Conservation (phyloP, 768 basidiomycete genomes). For the Agaricus subrufescens region DNA sequence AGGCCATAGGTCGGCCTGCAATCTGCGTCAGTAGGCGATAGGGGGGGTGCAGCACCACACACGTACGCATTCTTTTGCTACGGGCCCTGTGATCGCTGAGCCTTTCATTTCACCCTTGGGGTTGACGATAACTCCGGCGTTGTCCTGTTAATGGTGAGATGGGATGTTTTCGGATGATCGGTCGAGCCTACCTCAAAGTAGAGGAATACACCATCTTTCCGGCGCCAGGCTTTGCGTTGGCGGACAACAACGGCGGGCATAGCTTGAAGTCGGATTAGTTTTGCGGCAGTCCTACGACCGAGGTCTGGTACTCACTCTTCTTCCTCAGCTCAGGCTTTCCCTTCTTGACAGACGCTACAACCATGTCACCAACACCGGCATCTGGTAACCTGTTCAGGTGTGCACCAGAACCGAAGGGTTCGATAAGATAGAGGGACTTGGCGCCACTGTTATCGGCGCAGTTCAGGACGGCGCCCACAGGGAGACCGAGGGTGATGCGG, state of each 20-base stretch:
- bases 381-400: conserved; percentile 97
- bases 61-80: conserved; percentile 99
- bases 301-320: conserved; percentile 73
- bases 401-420: conserved; percentile 93
- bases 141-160: conserved; percentile 49
- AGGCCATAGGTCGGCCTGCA: conserved; percentile 94
- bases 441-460: conserved; percentile 99
- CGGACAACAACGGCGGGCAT: conserved; percentile 97
- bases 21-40: conserved; percentile 3
- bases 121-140: conserved; percentile 96
- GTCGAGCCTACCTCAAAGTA: conserved; percentile 77
- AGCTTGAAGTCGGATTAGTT: conserved; percentile 41
- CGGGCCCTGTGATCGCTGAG: conserved; percentile 91
- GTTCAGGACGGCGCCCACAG: conserved; percentile 91
- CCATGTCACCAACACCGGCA: conserved; percentile 93
- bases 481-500: conserved; percentile 92
- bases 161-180: neutral
- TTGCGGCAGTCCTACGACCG: neutral
- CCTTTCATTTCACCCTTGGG: conserved; percentile 99
- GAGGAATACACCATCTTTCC: conserved; percentile 97
- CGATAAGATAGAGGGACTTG: conserved; percentile 92
- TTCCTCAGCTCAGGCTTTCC: conserved; percentile 99
- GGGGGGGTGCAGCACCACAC: neutral
- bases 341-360: conserved; percentile 97
- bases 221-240: conserved; percentile 97